A percentile compares a stretch with the other conserved stretches of the same genome.
Evolutionary conservation across 176 grass and related monocot genomes (phyloP).

Genomic region (Carex littledalei): DNA sequence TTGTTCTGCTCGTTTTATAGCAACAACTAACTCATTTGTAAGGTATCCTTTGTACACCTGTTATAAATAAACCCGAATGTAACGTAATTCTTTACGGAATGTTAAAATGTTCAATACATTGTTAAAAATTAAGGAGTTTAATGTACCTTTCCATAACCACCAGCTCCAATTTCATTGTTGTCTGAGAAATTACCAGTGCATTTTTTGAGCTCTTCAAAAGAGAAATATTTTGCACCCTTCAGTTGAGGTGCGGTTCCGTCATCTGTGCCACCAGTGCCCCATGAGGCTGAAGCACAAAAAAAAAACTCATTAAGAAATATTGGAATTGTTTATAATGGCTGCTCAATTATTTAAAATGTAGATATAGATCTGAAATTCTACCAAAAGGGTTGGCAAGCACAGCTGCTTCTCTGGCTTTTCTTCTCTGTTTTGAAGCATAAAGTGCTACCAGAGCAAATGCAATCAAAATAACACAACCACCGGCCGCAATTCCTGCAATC

Average conservation of each 20-base stretch:
- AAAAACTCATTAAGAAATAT: slow-evolving; percentile 7
- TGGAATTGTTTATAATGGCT: background rate
- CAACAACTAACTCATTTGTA: slow-evolving; percentile 45
- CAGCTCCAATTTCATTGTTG: slow-evolving; percentile 62
- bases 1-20: slow-evolving; percentile 72
- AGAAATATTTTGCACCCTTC: slow-evolving; percentile 77
- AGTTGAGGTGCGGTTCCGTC: slow-evolving; percentile 56
- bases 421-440: slow-evolving; percentile 68
- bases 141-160: slow-evolving; percentile 83
- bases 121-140: background rate
- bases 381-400: slow-evolving; percentile 59
- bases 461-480: slow-evolving; percentile 49
- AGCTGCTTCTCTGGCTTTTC: slow-evolving; percentile 25
- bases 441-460: slow-evolving; percentile 48
- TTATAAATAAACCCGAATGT: slow-evolving; percentile 13
- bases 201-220: slow-evolving; percentile 66
- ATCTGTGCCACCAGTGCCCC: slow-evolving; percentile 47
- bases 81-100: background rate
- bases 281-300: slow-evolving; percentile 53
- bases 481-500: slow-evolving; percentile 59
- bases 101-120: background rate
- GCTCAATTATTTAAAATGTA: slow-evolving; percentile 4
- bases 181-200: slow-evolving; percentile 69
- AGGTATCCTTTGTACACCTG: slow-evolving; percentile 82
- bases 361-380: slow-evolving; percentile 28